Evolutionary conservation across 2,329 filamentous ascomycete species (phyloP).

Genomic region (Sporothrix brasiliensis): DNA sequence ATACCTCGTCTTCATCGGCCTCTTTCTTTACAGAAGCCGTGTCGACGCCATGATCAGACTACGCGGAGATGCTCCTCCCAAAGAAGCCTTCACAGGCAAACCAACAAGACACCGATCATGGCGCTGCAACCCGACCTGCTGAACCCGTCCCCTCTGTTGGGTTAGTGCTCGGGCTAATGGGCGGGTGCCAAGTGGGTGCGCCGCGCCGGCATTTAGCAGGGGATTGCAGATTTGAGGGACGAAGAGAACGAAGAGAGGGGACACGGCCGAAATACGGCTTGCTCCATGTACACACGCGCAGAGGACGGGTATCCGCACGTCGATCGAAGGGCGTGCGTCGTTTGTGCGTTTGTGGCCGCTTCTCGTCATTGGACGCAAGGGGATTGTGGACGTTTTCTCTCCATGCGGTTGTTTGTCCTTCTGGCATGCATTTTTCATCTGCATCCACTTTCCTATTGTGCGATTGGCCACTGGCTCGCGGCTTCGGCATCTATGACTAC

Average conservation of each 20-base stretch:
- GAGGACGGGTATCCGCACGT: conserved; percentile 9
- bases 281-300: neutral
- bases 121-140: neutral
- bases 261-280: too few relatives aligned
- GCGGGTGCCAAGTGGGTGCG: conserved; percentile 21
- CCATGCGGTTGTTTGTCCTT: neutral
- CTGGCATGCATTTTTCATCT: neutral
- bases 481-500: conserved; percentile 8
- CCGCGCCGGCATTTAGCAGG: conserved; percentile 24
- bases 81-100: too few relatives aligned
- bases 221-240: conserved; percentile 1
- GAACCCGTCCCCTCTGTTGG: conserved; percentile 6
- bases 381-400: neutral
- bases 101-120: too few relatives aligned
- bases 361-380: neutral
- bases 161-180: conserved; percentile 10
- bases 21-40: neutral
- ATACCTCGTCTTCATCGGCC: neutral
- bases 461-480: conserved; percentile 16
- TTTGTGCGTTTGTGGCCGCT: neutral
- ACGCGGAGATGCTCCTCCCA: too few relatives aligned
- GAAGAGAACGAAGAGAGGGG: neutral
- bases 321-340: neutral
- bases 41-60: too few relatives aligned
- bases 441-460: neutral